These are phyloP conservation scores for Rosa persica DNA, from an alignment of 306 rosid species.

Conservation along the genomic window DNA sequence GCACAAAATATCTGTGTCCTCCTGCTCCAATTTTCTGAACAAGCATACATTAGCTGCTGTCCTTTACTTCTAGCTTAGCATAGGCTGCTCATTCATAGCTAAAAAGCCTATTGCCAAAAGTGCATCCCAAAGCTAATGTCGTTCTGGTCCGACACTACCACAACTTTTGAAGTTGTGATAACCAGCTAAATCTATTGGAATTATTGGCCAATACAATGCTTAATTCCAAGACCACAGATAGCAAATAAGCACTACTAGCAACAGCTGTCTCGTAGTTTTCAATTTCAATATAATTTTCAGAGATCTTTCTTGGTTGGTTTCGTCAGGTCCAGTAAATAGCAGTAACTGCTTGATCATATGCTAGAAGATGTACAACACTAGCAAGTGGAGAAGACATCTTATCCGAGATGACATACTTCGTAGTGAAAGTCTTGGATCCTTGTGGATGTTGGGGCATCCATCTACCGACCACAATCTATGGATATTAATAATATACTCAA, in stretches of 20 bases:
- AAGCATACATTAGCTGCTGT: conserved; percentile 11
- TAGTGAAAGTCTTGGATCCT: neutral
- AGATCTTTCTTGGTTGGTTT: neutral
- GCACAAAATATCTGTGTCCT: neutral
- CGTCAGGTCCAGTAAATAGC: neutral
- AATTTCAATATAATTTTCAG: neutral
- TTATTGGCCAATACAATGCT: conserved; percentile 14
- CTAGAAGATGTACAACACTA: neutral
- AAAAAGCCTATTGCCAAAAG: conserved; percentile 17
- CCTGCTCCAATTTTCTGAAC: neutral
- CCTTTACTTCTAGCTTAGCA: neutral
- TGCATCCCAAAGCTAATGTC: neutral
- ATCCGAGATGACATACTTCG: neutral
- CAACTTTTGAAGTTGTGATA: neutral
- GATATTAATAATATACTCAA: no score
- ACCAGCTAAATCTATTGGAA: conserved; percentile 1
- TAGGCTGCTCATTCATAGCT: neutral
- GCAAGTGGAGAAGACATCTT: neutral
- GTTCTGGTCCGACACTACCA: neutral
- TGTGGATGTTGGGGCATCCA: neutral
- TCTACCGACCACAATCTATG: neutral
- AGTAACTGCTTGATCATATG: neutral
- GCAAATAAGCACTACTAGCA: conserved; percentile 6
- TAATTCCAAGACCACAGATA: neutral
- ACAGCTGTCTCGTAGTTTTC: neutral